Conservation (phyloP, 2,329 filamentous ascomycete genomes). For the Berkeleyomyces basicola region DNA sequence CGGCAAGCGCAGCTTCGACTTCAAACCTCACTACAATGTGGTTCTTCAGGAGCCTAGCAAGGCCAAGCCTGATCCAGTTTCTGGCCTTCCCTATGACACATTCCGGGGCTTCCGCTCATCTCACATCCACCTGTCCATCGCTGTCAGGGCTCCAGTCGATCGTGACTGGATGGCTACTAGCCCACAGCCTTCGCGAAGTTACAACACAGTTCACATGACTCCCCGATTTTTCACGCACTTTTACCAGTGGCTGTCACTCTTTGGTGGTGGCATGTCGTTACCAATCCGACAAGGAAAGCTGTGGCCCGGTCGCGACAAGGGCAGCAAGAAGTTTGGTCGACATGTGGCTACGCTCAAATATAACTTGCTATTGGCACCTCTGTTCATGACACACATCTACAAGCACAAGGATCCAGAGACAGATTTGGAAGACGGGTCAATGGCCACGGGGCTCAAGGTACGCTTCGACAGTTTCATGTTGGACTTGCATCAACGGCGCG, state of each 20-base stretch:
- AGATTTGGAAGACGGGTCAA: slow-evolving; percentile 57
- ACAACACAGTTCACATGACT: slow-evolving; percentile 89
- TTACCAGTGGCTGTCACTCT: slow-evolving; percentile 94
- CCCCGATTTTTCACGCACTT: slow-evolving; percentile 97
- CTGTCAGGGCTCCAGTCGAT: slow-evolving; percentile 71
- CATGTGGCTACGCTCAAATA: slow-evolving; percentile 99
- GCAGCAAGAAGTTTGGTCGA: slow-evolving; percentile 94
- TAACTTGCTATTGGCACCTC: slow-evolving; percentile 74
- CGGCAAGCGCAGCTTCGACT: slow-evolving; percentile 65
- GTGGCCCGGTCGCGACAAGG: slow-evolving; percentile 87
- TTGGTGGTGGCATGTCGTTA: slow-evolving; percentile 84
- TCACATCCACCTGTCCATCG: slow-evolving; percentile 89
- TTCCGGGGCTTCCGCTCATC: slow-evolving; percentile 92
- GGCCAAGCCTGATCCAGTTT: slow-evolving; percentile 39
- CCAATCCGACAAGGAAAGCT: slow-evolving; percentile 83
- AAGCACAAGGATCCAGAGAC: slow-evolving; percentile 95
- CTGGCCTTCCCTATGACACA: slow-evolving; percentile 59
- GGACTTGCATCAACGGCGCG: slow-evolving; percentile 82
- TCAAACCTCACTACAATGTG: slow-evolving; percentile 84
- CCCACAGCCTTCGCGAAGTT: slow-evolving; percentile 64
- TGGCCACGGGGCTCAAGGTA: slow-evolving; percentile 90
- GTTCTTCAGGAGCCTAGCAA: slow-evolving; percentile 66
- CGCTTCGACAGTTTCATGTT: slow-evolving; percentile 94
- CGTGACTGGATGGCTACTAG: slow-evolving; percentile 71
- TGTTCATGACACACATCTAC: slow-evolving; percentile 94